Percentiles rank a stretch among this genome's conserved stretches.
These are phyloP conservation scores for Globisporangium iwayamae DNA, from an alignment of 352 stramenopile genomes.

Conservation along the genomic window DNA sequence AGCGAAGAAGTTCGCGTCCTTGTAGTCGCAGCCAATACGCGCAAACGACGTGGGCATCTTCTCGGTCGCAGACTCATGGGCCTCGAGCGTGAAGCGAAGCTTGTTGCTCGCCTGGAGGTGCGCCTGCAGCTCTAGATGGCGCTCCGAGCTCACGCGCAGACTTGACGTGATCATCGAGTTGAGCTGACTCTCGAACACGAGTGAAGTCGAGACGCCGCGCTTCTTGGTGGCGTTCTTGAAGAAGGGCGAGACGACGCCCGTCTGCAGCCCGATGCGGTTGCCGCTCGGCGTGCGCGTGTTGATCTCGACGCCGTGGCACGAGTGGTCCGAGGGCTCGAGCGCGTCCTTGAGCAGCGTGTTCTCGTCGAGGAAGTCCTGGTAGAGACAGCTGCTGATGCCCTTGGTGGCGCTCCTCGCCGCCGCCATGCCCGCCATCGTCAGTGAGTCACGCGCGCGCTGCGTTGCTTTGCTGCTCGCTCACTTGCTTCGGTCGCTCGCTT, in stretches of 20 bases:
- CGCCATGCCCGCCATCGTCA: constrained; percentile 5
- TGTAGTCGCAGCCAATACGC: constrained; percentile 68
- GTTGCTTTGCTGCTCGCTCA: constrained; percentile 9
- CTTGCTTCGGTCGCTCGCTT: constrained; percentile 1
- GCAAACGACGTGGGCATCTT: constrained; percentile 66
- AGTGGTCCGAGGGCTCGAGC: constrained; percentile 38
- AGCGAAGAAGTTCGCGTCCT: constrained; percentile 36
- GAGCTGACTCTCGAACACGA: constrained; percentile 62
- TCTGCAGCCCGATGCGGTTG: constrained; percentile 47
- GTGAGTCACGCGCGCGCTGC: background rate
- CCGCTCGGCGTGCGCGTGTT: constrained; percentile 52
- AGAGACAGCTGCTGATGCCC: constrained; percentile 62
- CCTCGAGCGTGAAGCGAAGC: constrained; percentile 70
- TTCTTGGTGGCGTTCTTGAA: constrained; percentile 71
- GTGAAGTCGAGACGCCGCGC: constrained; percentile 54
- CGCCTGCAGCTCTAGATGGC: constrained; percentile 60
- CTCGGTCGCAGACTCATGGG: constrained; percentile 66
- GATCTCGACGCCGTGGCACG: constrained; percentile 48
- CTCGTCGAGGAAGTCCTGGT: constrained; percentile 62
- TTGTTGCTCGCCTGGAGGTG: constrained; percentile 51
- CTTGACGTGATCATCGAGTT: constrained; percentile 66
- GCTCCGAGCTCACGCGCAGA: constrained; percentile 65
- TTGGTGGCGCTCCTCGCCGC: constrained; percentile 28
- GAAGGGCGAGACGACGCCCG: constrained; percentile 59
- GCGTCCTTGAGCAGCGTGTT: constrained; percentile 40